Conservation (phyloP, 768 basidiomycete genomes). For the Boletus coccyginus region DNA sequence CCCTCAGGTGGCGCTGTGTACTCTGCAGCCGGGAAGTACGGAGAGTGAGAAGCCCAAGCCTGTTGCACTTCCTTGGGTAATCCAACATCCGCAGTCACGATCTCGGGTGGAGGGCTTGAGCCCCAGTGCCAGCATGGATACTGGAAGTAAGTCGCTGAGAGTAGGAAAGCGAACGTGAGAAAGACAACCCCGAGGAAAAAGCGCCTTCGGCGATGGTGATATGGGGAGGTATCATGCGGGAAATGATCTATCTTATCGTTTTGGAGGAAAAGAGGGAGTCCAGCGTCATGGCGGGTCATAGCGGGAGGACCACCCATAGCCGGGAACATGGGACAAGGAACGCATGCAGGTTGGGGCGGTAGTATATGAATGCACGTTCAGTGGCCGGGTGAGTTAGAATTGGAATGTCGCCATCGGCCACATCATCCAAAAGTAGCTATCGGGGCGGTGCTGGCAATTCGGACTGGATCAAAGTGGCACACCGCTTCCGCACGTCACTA, state of each 20-base stretch:
- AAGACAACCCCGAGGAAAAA: slow-evolving; percentile 1
- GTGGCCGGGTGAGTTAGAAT: slow-evolving; percentile 4
- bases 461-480: background rate
- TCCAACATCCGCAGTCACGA: background rate
- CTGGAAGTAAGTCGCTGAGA: slow-evolving; percentile 13
- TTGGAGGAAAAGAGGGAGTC: slow-evolving; percentile 6
- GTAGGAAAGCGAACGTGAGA: slow-evolving; percentile 13
- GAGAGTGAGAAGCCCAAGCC: slow-evolving; percentile 62
- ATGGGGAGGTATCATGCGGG: background rate
- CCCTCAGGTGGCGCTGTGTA: slow-evolving; percentile 46
- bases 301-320: background rate
- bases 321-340: slow-evolving; percentile 4
- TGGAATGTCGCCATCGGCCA: slow-evolving; percentile 6
- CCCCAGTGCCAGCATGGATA: slow-evolving; percentile 7
- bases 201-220: background rate
- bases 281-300: background rate
- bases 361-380: slow-evolving; percentile 27
- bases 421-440: slow-evolving; percentile 7
- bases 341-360: background rate
- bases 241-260: slow-evolving; percentile 2
- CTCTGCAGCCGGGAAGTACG: slow-evolving; percentile 47
- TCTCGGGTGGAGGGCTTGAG: background rate
- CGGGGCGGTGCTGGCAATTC: background rate
- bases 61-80: slow-evolving; percentile 26
- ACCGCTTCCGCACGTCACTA: background rate